These are phyloP conservation scores for Haemoproteus tartakovskyi DNA, from an alignment of 169 alveolate species.

Conservation along the genomic window DNA sequence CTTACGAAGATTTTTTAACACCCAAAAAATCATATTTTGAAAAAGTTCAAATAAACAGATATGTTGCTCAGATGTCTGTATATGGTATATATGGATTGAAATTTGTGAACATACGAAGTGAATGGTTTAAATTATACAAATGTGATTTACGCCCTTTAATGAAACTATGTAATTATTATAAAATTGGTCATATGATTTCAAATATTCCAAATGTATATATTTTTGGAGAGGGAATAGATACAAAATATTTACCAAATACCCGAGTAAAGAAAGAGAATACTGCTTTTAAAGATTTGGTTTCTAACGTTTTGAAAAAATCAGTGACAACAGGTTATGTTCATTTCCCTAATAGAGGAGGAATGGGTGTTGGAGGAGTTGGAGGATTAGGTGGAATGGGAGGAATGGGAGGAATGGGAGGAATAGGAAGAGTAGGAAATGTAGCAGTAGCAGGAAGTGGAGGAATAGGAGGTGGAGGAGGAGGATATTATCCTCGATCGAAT, in stretches of 20 bases:
- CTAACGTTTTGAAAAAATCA: too few species aligned
- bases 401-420: too few species aligned
- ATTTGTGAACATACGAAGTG: constrained; percentile 43
- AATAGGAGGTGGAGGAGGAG: too few species aligned
- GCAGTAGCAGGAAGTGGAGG: too few species aligned
- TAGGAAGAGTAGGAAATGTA: too few species aligned
- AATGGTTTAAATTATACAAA: constrained; percentile 46
- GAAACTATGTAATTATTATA: constrained; percentile 21
- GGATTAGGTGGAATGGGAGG: too few species aligned
- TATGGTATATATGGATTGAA: constrained; percentile 63
- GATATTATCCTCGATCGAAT: too few species aligned
- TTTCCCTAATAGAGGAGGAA: too few species aligned
- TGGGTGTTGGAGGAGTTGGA: too few species aligned
- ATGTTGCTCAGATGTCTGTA: constrained; percentile 9
- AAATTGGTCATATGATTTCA: constrained; percentile 41
- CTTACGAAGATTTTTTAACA: constrained; percentile 55
- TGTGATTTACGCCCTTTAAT: constrained; percentile 58
- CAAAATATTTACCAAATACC: constrained; percentile 49
- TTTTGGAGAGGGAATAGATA: constrained; percentile 47
- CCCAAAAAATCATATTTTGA: constrained; percentile 17
- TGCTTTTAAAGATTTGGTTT: too few species aligned
- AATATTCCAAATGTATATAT: constrained; percentile 39
- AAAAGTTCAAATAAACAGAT: constrained; percentile 17
- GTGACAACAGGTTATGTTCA: too few species aligned
- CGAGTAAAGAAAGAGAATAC: constrained; percentile 5